These are phyloP conservation scores for Stemphylium lycopersici DNA, from an alignment of 2,329 filamentous ascomycete genomes.

Conservation along the genomic window DNA sequence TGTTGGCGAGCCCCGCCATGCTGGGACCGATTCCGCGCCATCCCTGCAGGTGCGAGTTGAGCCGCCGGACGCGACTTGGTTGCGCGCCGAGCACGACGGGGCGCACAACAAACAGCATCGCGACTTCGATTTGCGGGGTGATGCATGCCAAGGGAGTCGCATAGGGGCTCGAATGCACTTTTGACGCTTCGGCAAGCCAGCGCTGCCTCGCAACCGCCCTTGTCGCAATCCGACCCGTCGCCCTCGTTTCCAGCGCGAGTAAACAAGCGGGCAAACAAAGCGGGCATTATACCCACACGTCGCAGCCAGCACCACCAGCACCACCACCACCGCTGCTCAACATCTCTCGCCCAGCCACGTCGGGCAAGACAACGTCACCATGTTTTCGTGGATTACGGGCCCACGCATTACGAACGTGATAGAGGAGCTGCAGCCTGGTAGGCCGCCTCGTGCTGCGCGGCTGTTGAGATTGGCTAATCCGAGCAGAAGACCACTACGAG, in stretches of 20 bases:
- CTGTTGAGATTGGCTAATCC: conserved; percentile 17
- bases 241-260: conserved; percentile 30
- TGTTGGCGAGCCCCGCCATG: conserved; percentile 31
- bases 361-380: conserved; percentile 13
- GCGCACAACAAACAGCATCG: conserved; percentile 22
- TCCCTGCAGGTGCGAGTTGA: conserved; percentile 18
- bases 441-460: conserved; percentile 7
- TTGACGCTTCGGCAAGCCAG: background rate
- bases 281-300: conserved; percentile 12
- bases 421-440: conserved; percentile 45
- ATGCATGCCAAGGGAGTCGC: background rate
- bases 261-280: conserved; percentile 47
- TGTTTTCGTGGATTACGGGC: conserved; percentile 51
- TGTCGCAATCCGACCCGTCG: conserved; percentile 5
- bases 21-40: conserved; percentile 18
- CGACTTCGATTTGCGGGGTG: conserved; percentile 1
- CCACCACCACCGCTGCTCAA: background rate
- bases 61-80: conserved; percentile 30
- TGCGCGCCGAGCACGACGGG: conserved; percentile 12
- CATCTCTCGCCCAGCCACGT: background rate
- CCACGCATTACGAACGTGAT: conserved; percentile 47
- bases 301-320: conserved; percentile 10
- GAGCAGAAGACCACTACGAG: conserved; percentile 41
- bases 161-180: background rate
- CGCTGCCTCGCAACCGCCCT: background rate